A percentile compares a stretch with the other conserved stretches of the same genome.
phyloP scores from a whole-genome alignment of 2,329 filamentous ascomycete genomes.

The Thelonectria olida region DNA sequence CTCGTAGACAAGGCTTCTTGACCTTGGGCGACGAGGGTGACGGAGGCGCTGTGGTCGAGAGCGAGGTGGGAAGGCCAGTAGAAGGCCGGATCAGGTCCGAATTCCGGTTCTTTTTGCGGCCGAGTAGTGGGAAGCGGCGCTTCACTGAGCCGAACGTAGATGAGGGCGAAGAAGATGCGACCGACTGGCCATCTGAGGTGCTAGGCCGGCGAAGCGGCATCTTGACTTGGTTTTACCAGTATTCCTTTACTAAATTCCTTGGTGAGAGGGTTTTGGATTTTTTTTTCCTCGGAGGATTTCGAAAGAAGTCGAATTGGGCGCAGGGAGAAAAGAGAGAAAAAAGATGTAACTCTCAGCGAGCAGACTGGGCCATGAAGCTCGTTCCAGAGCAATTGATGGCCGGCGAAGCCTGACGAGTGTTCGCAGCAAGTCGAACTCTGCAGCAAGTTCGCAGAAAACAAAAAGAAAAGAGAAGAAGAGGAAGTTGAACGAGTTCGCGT shows the following conservation, averaged over 20 bases:
- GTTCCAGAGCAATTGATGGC: constrained; percentile 5
- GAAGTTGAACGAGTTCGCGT: neutral
- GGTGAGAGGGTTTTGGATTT: neutral
- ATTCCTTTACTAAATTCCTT: neutral
- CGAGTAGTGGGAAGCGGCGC: constrained; percentile 44
- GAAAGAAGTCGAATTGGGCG: neutral
- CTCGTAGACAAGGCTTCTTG: constrained; percentile 44
- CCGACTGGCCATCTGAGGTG: constrained; percentile 38
- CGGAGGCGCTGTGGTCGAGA: constrained; percentile 11
- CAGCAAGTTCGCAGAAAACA: constrained; percentile 2
- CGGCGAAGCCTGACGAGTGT: neutral
- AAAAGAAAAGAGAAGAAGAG: constrained; percentile 11
- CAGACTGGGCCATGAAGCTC: constrained; percentile 30
- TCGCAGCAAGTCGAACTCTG: neutral
- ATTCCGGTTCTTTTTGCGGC: constrained; percentile 38
- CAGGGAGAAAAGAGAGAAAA: constrained; percentile 7
- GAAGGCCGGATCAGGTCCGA: constrained; percentile 34
- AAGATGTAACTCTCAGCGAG: constrained; percentile 28
- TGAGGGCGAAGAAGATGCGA: constrained; percentile 31
- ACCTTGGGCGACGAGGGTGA: constrained; percentile 22
- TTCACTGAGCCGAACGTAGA: constrained; percentile 40
- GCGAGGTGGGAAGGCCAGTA: constrained; percentile 25
- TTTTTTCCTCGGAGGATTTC: constrained; percentile 1
- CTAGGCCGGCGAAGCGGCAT: constrained; percentile 41
- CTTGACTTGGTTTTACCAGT: constrained; percentile 21